Evolutionary conservation across 768 basidiomycete species (phyloP).

Genomic region (Collybia nuda): DNA sequence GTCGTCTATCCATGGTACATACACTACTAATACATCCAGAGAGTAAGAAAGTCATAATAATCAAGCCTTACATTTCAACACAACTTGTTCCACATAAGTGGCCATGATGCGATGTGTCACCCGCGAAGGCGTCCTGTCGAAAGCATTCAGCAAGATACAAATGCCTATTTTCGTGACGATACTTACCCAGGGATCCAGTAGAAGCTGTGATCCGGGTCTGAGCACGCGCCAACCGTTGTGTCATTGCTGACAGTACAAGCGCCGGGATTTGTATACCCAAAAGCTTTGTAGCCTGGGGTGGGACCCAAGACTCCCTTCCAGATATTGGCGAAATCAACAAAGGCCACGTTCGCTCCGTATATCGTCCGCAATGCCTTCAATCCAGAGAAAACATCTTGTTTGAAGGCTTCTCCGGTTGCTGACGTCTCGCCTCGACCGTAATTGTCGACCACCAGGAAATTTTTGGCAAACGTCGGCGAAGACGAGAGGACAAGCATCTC

Average conservation of each 20-base stretch:
- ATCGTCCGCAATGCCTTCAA: conserved; percentile 30
- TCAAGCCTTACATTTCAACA: conserved; percentile 10
- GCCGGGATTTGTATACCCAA: conserved; percentile 43
- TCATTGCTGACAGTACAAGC: conserved; percentile 10
- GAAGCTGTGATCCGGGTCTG: conserved; percentile 17
- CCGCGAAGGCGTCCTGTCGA: conserved; percentile 11
- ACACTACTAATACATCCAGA: no score
- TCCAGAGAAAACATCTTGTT: conserved; percentile 40
- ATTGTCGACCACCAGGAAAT: conserved; percentile 50
- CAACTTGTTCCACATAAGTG: conserved; percentile 15
- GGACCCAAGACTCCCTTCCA: conserved; percentile 44
- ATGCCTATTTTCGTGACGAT: neutral
- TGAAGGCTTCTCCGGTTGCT: conserved; percentile 42
- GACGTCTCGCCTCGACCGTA: conserved; percentile 46
- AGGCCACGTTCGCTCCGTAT: conserved; percentile 38
- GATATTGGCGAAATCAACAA: conserved; percentile 43
- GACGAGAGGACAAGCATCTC: conserved; percentile 39
- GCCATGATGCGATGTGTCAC: conserved; percentile 18
- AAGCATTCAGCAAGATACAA: neutral
- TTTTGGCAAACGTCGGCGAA: conserved; percentile 45
- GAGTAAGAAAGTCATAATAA: neutral
- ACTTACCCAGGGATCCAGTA: conserved; percentile 21
- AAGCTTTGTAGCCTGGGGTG: conserved; percentile 44
- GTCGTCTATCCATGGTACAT: no score
- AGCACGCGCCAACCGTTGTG: conserved; percentile 15